Base-by-base conservation (phyloP, 805 yeast genomes). In the Starmerella riodocensis region DNA sequence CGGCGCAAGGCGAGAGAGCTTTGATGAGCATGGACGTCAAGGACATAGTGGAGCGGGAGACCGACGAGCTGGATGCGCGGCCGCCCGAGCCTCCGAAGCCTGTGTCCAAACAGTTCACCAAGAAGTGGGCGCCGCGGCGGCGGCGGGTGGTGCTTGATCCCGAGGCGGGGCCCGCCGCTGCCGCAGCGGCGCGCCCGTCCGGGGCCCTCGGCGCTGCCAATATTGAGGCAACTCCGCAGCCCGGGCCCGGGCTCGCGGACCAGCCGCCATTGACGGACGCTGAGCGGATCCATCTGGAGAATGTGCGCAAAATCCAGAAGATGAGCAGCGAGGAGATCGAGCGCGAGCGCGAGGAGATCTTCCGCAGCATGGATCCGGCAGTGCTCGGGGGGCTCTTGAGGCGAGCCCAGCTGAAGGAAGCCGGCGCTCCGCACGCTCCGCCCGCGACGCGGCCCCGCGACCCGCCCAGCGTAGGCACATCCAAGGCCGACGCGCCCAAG, bases 241-340 rank as follows among this genome's bases (percentile, higher is more conserved):
- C 25, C 6, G 6, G 34, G 12, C 25, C 14, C 29, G 8, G 27
- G 28, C 7, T 12, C 5, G 14, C 6, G 14, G 14, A 6, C 23
- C 20, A 13, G 21, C 26, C 27, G 16, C 43, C 42, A 8, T 30
- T 43, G 11, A 60, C 77, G 0, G 93, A 81, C 49, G 72, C 78
- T 0, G 86, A 79, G 47, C 69, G 72, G 53, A 82, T 85, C 18
- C 88, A 83, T 55, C 55, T 70, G 40, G 94, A 85, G 53, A 86
- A 84, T 56, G 57, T 80, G 45, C 71, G 74, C 28, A 64, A 67
- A 29, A 55, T 86, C 40, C 62, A 73, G 27, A 56, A 60, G 12
- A 77, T 85, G 86, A 63, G 77, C 2, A 67, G 65, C 2, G 77
- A 71, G 14, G 84, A 85, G 52, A 69, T 82, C 26, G 63, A 67